A percentile compares a stretch with the other conserved stretches of the same genome.
Evolutionary conservation across 2,329 filamentous ascomycete genomes (phyloP).

Genomic region (Trichoderma sp.): DNA sequence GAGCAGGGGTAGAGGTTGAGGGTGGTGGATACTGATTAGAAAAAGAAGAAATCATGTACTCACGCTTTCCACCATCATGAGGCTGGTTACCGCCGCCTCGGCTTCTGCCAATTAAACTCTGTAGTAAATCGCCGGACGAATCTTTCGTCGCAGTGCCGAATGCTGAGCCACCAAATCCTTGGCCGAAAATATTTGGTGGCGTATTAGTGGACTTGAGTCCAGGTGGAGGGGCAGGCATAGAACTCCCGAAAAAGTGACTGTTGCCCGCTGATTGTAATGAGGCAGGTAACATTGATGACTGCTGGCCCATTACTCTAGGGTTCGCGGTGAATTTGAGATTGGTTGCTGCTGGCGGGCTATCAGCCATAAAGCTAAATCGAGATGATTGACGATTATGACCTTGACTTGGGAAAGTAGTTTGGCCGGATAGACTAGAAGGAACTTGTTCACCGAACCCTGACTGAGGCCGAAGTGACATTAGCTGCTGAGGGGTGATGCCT

Average conservation of each 20-base stretch:
- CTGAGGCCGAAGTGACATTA: conserved; percentile 67
- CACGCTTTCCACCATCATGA: conserved; percentile 93
- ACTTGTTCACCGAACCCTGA: conserved; percentile 63
- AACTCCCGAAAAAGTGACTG: conserved; percentile 78
- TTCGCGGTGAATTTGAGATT: conserved; percentile 79
- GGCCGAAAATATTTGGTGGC: conserved; percentile 91
- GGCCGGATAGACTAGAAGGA: conserved; percentile 59
- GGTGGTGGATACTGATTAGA: conserved; percentile 84
- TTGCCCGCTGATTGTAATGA: conserved; percentile 62
- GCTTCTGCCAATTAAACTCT: conserved; percentile 77
- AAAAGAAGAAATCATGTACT: conserved; percentile 95
- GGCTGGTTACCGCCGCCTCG: conserved; percentile 69
- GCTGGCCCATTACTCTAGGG: conserved; percentile 79
- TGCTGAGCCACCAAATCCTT: conserved; percentile 77
- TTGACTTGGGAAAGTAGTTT: conserved; percentile 57
- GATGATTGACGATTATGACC: conserved; percentile 83
- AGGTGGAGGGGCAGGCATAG: conserved; percentile 90
- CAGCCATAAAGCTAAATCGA: conserved; percentile 84
- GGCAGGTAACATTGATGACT: conserved; percentile 82
- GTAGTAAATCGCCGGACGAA: conserved; percentile 66
- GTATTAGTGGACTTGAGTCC: conserved; percentile 94
- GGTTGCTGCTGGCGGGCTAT: conserved; percentile 55
- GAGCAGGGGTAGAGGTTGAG: conserved; percentile 79
- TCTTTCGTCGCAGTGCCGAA: conserved; percentile 75
- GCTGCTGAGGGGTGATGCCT: conserved; percentile 79